These are phyloP conservation scores for Vinca minor DNA, from an alignment of 257 asterid species.

Conservation along the genomic window DNA sequence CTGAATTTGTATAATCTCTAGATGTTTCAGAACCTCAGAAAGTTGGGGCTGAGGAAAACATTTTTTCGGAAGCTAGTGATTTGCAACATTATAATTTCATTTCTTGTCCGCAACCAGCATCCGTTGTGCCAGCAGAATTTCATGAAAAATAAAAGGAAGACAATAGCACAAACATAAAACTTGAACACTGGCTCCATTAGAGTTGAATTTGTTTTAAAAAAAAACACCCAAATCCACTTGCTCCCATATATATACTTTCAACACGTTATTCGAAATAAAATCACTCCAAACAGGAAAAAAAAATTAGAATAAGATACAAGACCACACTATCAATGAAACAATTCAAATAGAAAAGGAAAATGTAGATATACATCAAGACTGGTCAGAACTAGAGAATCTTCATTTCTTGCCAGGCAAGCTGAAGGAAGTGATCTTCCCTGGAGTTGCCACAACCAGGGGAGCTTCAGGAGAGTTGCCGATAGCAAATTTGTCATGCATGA, in stretches of 20 bases:
- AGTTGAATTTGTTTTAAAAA: too few relatives aligned
- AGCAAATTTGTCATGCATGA: conserved; percentile 88
- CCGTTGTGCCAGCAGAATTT: too few relatives aligned
- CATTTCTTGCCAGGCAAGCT: conserved; percentile 70
- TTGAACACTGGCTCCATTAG: background rate
- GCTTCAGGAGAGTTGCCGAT: conserved; percentile 73
- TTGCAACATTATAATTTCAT: background rate
- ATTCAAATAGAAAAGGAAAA: background rate
- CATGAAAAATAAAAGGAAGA: too few relatives aligned
- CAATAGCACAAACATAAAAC: background rate
- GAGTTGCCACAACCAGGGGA: conserved; percentile 94
- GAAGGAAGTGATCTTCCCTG: conserved; percentile 84
- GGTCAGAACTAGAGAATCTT: background rate
- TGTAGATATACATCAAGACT: background rate
- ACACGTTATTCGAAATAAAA: background rate
- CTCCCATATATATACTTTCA: background rate
- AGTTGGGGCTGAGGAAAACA: background rate
- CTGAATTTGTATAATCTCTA: background rate
- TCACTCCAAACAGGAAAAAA: background rate
- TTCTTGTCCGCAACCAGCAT: background rate
- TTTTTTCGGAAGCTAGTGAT: background rate
- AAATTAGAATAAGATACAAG: background rate
- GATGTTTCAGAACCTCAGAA: background rate
- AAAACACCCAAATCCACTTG: too few relatives aligned
- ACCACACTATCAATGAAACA: background rate